These are phyloP conservation scores for Melampsora occidentalis DNA, from an alignment of 1,284 basidiomycete species.

Conservation along the genomic window DNA sequence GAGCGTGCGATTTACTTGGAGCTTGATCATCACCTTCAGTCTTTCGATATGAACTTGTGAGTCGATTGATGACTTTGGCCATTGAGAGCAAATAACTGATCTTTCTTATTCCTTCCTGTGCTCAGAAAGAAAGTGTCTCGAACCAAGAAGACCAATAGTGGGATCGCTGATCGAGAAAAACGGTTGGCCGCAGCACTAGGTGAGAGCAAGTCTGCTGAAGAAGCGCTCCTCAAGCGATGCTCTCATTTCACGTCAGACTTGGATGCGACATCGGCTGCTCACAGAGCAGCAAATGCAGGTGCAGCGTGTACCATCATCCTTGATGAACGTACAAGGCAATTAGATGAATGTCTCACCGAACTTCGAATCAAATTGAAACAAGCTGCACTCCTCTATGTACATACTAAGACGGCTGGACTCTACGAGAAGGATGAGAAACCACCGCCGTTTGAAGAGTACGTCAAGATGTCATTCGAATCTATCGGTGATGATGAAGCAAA, in stretches of 20 bases:
- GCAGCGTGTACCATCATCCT: constrained; percentile 44
- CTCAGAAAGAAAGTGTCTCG: constrained; percentile 68
- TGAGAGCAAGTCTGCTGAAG: constrained; percentile 79
- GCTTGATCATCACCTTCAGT: constrained; percentile 87
- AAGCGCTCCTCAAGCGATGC: constrained; percentile 85
- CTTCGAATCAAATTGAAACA: constrained; percentile 67
- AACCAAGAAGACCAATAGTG: constrained; percentile 44
- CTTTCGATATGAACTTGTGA: constrained; percentile 69
- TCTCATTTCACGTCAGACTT: constrained; percentile 87
- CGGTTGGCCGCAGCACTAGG: constrained; percentile 80
- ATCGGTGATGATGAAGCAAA: constrained; percentile 44
- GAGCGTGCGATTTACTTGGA: constrained; percentile 93
- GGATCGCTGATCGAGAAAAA: constrained; percentile 69
- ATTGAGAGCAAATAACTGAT: constrained; percentile 50
- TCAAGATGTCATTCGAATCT: constrained; percentile 40
- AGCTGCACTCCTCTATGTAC: constrained; percentile 37
- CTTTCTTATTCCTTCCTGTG: constrained; percentile 54
- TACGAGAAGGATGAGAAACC: constrained; percentile 43
- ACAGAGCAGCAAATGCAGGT: constrained; percentile 36
- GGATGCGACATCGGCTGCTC: constrained; percentile 56
- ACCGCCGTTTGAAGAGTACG: constrained; percentile 44
- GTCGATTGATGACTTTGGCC: constrained; percentile 39
- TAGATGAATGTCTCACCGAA: constrained; percentile 69
- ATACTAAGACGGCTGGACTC: constrained; percentile 34
- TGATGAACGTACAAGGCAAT: constrained; percentile 60